Conservation (phyloP, 2,329 filamentous ascomycete species). For the Talaromyces sp. region DNA sequence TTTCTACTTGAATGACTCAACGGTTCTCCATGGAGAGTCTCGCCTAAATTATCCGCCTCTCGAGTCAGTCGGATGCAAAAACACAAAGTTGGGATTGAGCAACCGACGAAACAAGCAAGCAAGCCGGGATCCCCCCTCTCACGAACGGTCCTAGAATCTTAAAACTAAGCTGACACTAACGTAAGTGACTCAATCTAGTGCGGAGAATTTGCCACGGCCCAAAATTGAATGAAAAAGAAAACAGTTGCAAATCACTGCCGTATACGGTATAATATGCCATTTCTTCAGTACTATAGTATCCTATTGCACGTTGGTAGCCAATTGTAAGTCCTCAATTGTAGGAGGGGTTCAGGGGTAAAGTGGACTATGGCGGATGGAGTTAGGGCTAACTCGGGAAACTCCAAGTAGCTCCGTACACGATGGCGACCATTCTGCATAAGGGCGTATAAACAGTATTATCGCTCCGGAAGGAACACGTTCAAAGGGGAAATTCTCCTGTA, state of each 20-base stretch:
- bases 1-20: neutral
- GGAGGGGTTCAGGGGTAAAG: neutral
- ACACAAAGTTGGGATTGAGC: neutral
- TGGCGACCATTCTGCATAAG: neutral
- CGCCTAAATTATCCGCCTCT: neutral
- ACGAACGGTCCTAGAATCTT: neutral
- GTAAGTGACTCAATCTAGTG: neutral
- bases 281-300: neutral
- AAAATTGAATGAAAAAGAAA: neutral
- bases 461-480: neutral
- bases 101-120: neutral
- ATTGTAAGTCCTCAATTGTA: neutral
- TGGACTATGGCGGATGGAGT: neutral
- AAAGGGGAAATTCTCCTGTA: no score
- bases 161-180: neutral
- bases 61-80: neutral
- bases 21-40: neutral
- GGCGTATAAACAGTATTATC: neutral
- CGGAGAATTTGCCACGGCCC: neutral
- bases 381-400: neutral
- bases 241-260: neutral
- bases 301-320: neutral
- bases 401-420: no score
- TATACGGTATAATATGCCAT: neutral
- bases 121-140: neutral